These are phyloP conservation scores for Neonothopanus nambi DNA, from an alignment of 1,284 basidiomycete species.

Conservation along the genomic window DNA sequence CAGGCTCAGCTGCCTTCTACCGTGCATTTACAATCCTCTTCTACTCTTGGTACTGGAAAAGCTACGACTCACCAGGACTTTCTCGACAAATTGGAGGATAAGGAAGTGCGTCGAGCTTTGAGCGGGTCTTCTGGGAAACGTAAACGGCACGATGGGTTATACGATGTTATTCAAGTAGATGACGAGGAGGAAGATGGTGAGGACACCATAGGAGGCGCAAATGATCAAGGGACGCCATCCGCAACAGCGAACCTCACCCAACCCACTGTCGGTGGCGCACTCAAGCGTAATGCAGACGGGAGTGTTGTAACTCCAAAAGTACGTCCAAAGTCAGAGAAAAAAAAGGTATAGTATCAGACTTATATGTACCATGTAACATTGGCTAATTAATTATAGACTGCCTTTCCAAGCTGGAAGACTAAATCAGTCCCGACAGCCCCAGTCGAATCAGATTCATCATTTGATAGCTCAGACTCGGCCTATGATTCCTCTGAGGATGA, in stretches of 20 bases:
- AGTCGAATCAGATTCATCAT: slow-evolving; percentile 59
- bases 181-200: slow-evolving; percentile 25
- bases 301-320: slow-evolving; percentile 48
- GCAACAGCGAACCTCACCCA: not conserved
- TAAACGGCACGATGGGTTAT: slow-evolving; percentile 39
- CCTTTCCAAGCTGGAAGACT: slow-evolving; percentile 44
- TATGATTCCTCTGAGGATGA: slow-evolving; percentile 48
- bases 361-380: no score
- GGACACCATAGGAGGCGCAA: slow-evolving; percentile 35
- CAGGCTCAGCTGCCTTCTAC: slow-evolving; percentile 65
- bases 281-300: slow-evolving; percentile 61
- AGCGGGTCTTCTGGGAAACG: slow-evolving; percentile 49
- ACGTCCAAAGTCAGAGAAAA: slow-evolving; percentile 37
- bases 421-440: slow-evolving; percentile 18
- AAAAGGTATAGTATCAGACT: slow-evolving; percentile 48
- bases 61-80: slow-evolving; percentile 57
- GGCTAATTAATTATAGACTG: slow-evolving; percentile 32
- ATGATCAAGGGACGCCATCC: no score
- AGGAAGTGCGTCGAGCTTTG: slow-evolving; percentile 53
- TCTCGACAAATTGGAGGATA: slow-evolving; percentile 60
- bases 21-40: slow-evolving; percentile 68
- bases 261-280: slow-evolving; percentile 53
- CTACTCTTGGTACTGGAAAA: slow-evolving; percentile 76
- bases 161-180: slow-evolving; percentile 28
- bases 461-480: slow-evolving; percentile 75